Evolutionary conservation across 1,284 basidiomycete species (phyloP).

Genomic region (Rhizoctonia solani): DNA sequence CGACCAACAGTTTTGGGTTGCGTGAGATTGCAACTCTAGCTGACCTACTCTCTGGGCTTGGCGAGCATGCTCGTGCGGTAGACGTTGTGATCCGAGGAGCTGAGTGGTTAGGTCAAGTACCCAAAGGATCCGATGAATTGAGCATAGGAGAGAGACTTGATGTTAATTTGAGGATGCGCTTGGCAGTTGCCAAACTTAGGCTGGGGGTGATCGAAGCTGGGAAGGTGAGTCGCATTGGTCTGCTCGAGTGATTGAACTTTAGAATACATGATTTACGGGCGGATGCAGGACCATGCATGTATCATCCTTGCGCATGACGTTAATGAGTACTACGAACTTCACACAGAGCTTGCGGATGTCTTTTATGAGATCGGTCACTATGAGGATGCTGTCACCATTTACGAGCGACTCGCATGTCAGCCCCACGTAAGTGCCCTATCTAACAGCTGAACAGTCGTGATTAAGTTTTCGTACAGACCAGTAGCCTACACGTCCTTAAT

Average conservation of each 20-base stretch:
- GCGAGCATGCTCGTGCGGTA: slow-evolving; percentile 70
- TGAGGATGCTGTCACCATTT: slow-evolving; percentile 75
- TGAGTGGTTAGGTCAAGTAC: slow-evolving; percentile 83
- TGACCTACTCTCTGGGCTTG: slow-evolving; percentile 77
- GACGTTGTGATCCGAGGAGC: slow-evolving; percentile 70
- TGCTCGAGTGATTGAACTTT: neutral
- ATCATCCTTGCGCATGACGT: slow-evolving; percentile 73
- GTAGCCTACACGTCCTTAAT: slow-evolving; percentile 65
- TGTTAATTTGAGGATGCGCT: slow-evolving; percentile 79
- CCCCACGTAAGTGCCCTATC: slow-evolving; percentile 55
- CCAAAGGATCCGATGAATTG: slow-evolving; percentile 76
- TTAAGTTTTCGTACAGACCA: slow-evolving; percentile 53
- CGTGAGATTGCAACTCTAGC: slow-evolving; percentile 70
- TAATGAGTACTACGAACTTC: slow-evolving; percentile 74
- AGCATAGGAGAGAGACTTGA: slow-evolving; percentile 57
- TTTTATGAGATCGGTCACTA: slow-evolving; percentile 77
- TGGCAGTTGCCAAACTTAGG: slow-evolving; percentile 84
- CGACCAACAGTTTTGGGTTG: slow-evolving; percentile 34
- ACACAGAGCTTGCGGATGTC: slow-evolving; percentile 82
- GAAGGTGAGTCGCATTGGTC: slow-evolving; percentile 56
- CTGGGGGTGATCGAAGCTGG: slow-evolving; percentile 82
- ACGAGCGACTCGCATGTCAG: slow-evolving; percentile 72
- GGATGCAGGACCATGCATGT: slow-evolving; percentile 76
- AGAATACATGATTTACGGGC: no score
- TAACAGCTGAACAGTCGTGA: neutral